These are phyloP conservation scores for Bassia scoparia DNA, from an alignment of 148 eudicot species.

Conservation along the genomic window DNA sequence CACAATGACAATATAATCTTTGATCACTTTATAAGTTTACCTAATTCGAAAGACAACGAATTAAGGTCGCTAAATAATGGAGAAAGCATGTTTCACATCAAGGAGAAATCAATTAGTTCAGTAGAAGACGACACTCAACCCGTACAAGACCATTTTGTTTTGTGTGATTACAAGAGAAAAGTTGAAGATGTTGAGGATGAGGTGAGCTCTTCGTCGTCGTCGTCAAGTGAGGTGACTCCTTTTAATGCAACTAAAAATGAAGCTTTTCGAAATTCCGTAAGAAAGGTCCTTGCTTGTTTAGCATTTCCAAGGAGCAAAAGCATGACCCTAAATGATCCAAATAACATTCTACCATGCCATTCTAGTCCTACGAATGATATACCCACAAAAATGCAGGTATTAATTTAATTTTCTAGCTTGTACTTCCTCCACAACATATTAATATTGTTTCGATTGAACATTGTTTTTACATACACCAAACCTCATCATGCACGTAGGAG, in stretches of 20 bases:
- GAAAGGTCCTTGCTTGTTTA: slow-evolving; percentile 46
- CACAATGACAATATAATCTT: neutral
- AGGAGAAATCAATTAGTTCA: neutral
- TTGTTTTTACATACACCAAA: neutral
- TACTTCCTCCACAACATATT: too few species aligned
- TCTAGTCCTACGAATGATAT: slow-evolving; percentile 16
- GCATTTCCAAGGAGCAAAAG: slow-evolving; percentile 30
- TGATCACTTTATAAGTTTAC: slow-evolving; percentile 7
- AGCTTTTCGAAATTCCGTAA: slow-evolving; percentile 45
- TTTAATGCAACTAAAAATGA: slow-evolving; percentile 43
- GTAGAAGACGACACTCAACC: slow-evolving; percentile 8
- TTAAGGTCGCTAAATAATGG: neutral
- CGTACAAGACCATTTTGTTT: neutral
- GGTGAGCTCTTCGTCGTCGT: slow-evolving; percentile 41
- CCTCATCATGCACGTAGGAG: slow-evolving; percentile 26
- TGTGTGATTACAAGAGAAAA: slow-evolving; percentile 16
- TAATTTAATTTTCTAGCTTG: too few species aligned
- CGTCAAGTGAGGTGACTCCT: slow-evolving; percentile 32
- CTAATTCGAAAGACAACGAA: slow-evolving; percentile 16
- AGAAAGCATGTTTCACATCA: neutral
- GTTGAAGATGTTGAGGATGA: slow-evolving; percentile 16
- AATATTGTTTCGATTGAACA: too few species aligned
- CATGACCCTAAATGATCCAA: slow-evolving; percentile 4
- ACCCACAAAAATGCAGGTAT: slow-evolving; percentile 12
- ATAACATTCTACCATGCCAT: neutral